These are phyloP conservation scores for Heliamphora pulchella DNA, from an alignment of 179 eudicot species.

Conservation along the genomic window DNA sequence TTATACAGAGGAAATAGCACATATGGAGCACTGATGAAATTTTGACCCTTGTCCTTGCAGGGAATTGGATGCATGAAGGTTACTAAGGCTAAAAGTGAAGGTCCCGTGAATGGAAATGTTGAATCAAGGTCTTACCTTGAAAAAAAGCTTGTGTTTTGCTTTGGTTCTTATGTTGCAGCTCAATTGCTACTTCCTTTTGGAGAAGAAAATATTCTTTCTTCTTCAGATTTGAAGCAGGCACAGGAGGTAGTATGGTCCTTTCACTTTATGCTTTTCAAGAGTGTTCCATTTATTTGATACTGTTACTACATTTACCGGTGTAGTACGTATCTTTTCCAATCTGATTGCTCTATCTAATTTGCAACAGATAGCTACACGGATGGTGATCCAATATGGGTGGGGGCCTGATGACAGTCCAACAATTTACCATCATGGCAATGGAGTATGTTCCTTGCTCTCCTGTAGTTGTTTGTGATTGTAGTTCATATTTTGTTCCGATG, in stretches of 20 bases:
- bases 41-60: conserved; percentile 32
- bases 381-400: conserved; percentile 95
- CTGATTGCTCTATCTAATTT: conserved; percentile 16
- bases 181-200: conserved; percentile 81
- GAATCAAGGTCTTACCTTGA: conserved; percentile 87
- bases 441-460: conserved; percentile 40
- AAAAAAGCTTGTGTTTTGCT: conserved; percentile 86
- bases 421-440: conserved; percentile 67
- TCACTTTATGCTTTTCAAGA: neutral
- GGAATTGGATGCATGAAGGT: conserved; percentile 90
- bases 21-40: neutral
- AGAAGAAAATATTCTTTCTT: conserved; percentile 81
- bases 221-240: conserved; percentile 74
- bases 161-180: conserved; percentile 81
- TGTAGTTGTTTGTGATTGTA: neutral
- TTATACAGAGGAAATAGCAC: neutral
- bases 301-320: neutral
- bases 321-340: neutral
- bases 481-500: neutral
- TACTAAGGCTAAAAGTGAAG: conserved; percentile 59
- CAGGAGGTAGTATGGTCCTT: conserved; percentile 53
- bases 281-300: neutral
- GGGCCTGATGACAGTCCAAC: conserved; percentile 78
- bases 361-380: conserved; percentile 82
- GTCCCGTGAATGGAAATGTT: conserved; percentile 58